phyloP scores from a whole-genome alignment of 257 asterid species.

The Penstemon barbatus region DNA sequence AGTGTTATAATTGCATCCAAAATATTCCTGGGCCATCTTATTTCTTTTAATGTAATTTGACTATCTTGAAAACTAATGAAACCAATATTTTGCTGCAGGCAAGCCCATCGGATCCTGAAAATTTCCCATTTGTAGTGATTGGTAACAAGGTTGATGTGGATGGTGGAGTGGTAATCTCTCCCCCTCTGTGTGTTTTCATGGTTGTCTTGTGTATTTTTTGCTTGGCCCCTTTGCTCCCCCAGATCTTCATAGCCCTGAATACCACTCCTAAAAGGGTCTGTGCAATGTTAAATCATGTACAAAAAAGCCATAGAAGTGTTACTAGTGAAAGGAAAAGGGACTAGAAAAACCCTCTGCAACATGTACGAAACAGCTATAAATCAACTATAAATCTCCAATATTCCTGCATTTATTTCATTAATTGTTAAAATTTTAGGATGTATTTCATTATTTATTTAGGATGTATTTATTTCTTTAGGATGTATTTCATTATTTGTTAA shows the following conservation, averaged over 20 bases:
- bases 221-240: background rate
- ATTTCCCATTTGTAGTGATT: conserved; percentile 95
- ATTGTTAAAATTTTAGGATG: too few relatives aligned
- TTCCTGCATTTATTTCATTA: too few relatives aligned
- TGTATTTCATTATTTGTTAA: too few relatives aligned
- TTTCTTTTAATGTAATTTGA: conserved; percentile 9
- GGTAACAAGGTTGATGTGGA: conserved; percentile 97
- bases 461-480: too few relatives aligned
- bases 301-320: background rate
- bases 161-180: conserved; percentile 84
- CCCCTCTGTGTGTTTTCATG: background rate
- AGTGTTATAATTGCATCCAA: too few relatives aligned
- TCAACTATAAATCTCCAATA: too few relatives aligned
- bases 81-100: conserved; percentile 60
- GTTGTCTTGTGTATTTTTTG: background rate
- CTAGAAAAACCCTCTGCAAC: background rate
- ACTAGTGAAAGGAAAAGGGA: background rate
- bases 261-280: background rate
- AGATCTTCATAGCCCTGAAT: background rate
- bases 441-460: too few relatives aligned
- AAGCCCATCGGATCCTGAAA: conserved; percentile 95
- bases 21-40: background rate
- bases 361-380: too few relatives aligned
- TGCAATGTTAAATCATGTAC: background rate
- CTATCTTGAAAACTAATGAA: conserved; percentile 10